Evolutionary conservation across 306 rosid genomes (phyloP).

Genomic region (Cucumis melo): DNA sequence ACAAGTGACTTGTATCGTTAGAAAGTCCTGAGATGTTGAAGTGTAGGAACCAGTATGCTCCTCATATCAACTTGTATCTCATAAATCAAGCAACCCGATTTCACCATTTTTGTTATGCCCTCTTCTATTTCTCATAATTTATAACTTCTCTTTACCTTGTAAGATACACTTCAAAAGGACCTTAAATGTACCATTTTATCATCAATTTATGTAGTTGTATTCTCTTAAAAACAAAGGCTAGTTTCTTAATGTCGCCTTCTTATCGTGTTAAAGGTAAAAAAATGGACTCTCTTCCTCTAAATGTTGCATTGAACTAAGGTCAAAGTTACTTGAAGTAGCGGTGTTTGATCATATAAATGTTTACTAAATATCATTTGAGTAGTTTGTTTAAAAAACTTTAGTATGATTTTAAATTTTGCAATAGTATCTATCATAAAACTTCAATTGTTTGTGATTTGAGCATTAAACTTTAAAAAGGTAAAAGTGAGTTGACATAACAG

Average conservation of each 20-base stretch:
- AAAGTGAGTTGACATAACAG: no score
- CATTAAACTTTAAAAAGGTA: neutral
- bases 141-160: neutral
- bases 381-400: no score
- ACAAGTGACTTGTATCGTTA: neutral
- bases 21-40: neutral
- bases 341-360: neutral
- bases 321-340: neutral
- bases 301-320: neutral
- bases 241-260: no score
- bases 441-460: no score
- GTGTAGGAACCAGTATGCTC: neutral
- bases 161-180: neutral
- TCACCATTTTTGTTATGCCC: neutral
- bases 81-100: neutral
- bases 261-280: no score
- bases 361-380: no score
- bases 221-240: no score
- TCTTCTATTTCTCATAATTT: neutral
- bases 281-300: no score
- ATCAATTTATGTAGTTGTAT: neutral
- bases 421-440: no score
- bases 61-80: neutral
- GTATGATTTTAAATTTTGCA: no score
- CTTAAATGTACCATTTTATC: neutral